phyloP scores from a whole-genome alignment of 225 moss, liverwort and hornwort species.

The Marchantia paleacea region DNA sequence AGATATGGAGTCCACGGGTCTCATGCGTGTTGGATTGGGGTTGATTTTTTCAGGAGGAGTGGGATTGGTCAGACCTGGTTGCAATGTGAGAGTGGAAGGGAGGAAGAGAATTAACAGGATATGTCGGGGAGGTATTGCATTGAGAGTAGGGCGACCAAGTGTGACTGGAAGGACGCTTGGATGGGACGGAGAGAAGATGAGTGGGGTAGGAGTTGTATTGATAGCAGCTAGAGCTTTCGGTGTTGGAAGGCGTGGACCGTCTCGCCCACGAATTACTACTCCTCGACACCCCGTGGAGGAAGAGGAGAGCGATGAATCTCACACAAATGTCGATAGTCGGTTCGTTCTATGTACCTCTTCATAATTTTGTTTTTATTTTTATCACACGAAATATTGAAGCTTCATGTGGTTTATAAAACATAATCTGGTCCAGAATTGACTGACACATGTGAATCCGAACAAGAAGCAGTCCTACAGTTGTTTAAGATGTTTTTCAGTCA shows the following conservation, averaged over 20 bases:
- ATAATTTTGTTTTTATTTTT: background rate
- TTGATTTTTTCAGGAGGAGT: background rate
- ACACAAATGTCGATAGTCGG: slow-evolving; percentile 13
- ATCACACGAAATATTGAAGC: too few relatives aligned
- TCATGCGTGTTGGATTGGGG: slow-evolving; percentile 13
- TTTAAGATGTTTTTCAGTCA: too few relatives aligned
- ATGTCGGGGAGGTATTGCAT: background rate
- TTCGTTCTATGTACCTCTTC: background rate
- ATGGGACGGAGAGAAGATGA: slow-evolving; percentile 26
- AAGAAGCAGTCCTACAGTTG: too few relatives aligned
- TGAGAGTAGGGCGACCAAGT: background rate
- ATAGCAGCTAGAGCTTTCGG: slow-evolving; percentile 34
- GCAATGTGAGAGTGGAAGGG: background rate
- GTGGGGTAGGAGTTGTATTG: slow-evolving; percentile 18
- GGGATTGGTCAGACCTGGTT: background rate
- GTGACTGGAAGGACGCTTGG: background rate
- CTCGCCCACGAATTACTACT: slow-evolving; percentile 31
- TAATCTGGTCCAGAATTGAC: too few relatives aligned
- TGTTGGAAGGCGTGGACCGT: slow-evolving; percentile 23
- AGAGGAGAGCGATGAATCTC: slow-evolving; percentile 28
- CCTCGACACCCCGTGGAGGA: slow-evolving; percentile 34
- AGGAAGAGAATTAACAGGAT: background rate
- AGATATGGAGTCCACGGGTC: slow-evolving; percentile 16
- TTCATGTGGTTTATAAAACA: too few relatives aligned
- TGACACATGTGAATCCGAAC: too few relatives aligned